Percentiles rank a stretch among this genome's conserved stretches.
phyloP scores from a whole-genome alignment of 75 land plant genomes.

The Ceratopteris richardii region DNA sequence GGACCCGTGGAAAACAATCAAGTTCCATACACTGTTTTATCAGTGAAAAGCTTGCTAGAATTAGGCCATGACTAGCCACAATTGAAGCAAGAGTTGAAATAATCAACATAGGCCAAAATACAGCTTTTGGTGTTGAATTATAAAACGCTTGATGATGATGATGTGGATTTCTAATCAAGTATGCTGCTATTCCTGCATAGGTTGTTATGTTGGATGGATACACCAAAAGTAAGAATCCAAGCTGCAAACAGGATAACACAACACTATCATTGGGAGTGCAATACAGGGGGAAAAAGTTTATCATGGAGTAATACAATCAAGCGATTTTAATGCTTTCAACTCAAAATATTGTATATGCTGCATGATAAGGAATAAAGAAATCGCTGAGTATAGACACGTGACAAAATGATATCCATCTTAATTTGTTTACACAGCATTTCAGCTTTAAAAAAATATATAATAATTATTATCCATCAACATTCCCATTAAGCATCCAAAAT shows the following conservation, averaged over 20 bases:
- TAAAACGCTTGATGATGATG: constrained; percentile 12
- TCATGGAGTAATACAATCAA: too few species aligned
- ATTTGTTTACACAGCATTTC: too few species aligned
- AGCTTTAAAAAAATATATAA: too few species aligned
- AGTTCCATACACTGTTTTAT: constrained; percentile 25
- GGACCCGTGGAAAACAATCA: constrained; percentile 20
- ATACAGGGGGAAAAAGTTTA: too few species aligned
- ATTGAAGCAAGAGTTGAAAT: constrained; percentile 22
- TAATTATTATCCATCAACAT: too few species aligned
- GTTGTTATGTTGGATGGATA: constrained; percentile 20
- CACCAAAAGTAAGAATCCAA: constrained; percentile 14
- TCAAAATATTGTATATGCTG: too few species aligned
- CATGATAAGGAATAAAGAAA: too few species aligned
- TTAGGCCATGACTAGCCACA: constrained; percentile 28
- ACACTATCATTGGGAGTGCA: too few species aligned
- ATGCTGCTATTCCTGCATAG: constrained; percentile 19
- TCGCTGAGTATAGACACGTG: too few species aligned
- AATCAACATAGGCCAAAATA: constrained; percentile 29
- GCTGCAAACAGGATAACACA: constrained; percentile 4
- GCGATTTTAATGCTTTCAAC: too few species aligned
- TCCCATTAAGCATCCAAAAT: too few species aligned
- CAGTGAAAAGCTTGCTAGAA: constrained; percentile 21
- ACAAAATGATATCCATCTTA: too few species aligned
- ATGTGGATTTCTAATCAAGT: constrained; percentile 14
- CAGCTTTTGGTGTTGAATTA: constrained; percentile 2